phyloP scores from a whole-genome alignment of 768 basidiomycete species.

The Russula brevipes region DNA sequence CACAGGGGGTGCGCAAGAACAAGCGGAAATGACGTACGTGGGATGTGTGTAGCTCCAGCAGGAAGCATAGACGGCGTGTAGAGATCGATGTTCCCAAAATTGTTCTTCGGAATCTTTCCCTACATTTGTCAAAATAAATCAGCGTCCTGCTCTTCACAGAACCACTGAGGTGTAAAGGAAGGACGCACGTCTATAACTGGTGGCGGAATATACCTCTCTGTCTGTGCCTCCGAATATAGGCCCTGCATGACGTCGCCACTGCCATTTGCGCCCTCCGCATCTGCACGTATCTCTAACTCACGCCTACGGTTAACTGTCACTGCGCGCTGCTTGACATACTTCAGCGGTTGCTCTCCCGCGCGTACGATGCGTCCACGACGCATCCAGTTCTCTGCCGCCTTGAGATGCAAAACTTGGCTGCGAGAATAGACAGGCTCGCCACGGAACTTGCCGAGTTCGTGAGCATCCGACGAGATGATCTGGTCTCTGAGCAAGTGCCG shows the following conservation, averaged over 20 bases:
- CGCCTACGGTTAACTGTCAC: slow-evolving; percentile 74
- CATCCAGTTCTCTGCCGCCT: slow-evolving; percentile 94
- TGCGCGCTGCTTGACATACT: slow-evolving; percentile 81
- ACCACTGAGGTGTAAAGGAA: slow-evolving; percentile 12
- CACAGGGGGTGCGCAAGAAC: neutral
- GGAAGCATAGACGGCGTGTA: slow-evolving; percentile 96
- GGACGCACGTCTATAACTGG: slow-evolving; percentile 64
- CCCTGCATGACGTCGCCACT: slow-evolving; percentile 59
- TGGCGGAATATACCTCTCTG: slow-evolving; percentile 69
- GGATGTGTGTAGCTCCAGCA: slow-evolving; percentile 76
- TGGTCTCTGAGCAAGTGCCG: slow-evolving; percentile 88
- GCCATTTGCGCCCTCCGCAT: slow-evolving; percentile 35
- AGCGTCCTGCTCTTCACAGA: neutral
- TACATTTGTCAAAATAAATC: slow-evolving; percentile 31
- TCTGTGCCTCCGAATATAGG: slow-evolving; percentile 80
- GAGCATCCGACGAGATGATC: slow-evolving; percentile 65
- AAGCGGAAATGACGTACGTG: slow-evolving; percentile 53
- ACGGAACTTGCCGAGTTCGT: slow-evolving; percentile 84
- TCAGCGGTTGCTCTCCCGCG: slow-evolving; percentile 77
- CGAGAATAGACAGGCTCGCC: slow-evolving; percentile 91
- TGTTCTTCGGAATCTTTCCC: slow-evolving; percentile 93
- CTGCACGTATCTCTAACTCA: slow-evolving; percentile 56
- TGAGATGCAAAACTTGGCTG: slow-evolving; percentile 75
- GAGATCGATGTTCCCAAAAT: slow-evolving; percentile 95
- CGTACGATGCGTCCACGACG: slow-evolving; percentile 72